A percentile compares a stretch with the other conserved stretches of the same genome.
These are phyloP conservation scores for Glycyrrhiza uralensis DNA, from an alignment of 306 rosid species.

Conservation along the genomic window DNA sequence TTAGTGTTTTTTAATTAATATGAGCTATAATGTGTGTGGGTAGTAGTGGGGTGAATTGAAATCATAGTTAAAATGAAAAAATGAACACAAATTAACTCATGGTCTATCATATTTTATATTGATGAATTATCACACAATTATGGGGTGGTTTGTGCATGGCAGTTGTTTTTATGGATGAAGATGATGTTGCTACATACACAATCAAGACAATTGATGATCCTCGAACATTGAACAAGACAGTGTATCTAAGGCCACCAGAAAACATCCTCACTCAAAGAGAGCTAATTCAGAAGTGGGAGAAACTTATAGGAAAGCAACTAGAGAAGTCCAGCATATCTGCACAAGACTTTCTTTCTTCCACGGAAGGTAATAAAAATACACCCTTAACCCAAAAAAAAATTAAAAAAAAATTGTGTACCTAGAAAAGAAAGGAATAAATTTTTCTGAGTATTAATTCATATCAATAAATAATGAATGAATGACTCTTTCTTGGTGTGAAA, in stretches of 20 bases:
- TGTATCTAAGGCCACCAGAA: conserved; percentile 69
- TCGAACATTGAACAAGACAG: conserved; percentile 72
- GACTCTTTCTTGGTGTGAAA: not conserved
- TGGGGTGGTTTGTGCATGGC: not conserved
- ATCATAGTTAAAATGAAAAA: too few relatives aligned
- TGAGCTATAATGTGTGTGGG: too few relatives aligned
- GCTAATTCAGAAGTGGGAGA: conserved; percentile 70
- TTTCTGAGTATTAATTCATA: not conserved
- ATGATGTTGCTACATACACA: conserved; percentile 66
- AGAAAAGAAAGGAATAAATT: not conserved
- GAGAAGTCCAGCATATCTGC: conserved; percentile 43
- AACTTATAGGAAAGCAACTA: conserved; percentile 46
- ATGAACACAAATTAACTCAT: too few relatives aligned
- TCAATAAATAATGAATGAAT: not conserved
- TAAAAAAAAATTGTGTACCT: not conserved
- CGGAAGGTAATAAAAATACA: conserved; percentile 54
- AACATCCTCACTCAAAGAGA: conserved; percentile 68
- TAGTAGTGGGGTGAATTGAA: too few relatives aligned
- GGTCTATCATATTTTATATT: too few relatives aligned
- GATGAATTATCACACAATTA: not conserved
- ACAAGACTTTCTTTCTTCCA: conserved; percentile 55
- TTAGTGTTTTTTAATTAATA: not conserved
- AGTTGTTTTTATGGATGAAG: conserved; percentile 64
- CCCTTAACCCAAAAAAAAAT: not conserved
- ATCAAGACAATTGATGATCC: conserved; percentile 76